Percentiles rank a stretch among this genome's conserved stretches.
Evolutionary conservation across 2,329 filamentous ascomycete species (phyloP).

Genomic region (Hirsutella minnesotensis): DNA sequence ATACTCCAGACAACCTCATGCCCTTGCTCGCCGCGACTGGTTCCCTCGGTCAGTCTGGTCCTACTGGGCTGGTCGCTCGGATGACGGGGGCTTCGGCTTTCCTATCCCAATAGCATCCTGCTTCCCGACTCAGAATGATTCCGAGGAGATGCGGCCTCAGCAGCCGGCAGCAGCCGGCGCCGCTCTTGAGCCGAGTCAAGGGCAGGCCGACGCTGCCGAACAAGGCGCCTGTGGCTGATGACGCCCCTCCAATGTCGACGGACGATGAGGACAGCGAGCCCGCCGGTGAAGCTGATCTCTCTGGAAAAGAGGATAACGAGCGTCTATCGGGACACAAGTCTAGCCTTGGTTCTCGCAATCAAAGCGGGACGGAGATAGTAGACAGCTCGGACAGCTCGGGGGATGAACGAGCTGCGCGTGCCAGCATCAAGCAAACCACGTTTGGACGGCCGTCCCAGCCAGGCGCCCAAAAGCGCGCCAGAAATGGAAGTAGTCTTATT

Average conservation of each 20-base stretch:
- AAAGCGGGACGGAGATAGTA: constrained; percentile 2
- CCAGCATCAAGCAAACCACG: constrained; percentile 20
- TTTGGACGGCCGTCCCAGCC: constrained; percentile 12
- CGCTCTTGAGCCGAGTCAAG: constrained; percentile 8
- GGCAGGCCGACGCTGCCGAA: constrained; percentile 4
- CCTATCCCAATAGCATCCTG: neutral
- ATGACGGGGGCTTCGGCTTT: neutral
- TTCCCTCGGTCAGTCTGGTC: too few relatives aligned
- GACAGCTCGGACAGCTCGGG: constrained; percentile 12
- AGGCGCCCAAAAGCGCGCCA: constrained; percentile 1
- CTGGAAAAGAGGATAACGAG: neutral
- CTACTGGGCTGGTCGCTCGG: too few relatives aligned
- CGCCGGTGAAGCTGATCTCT: neutral
- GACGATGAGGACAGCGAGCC: constrained; percentile 12
- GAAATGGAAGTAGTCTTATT: constrained; percentile 2
- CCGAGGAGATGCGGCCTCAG: constrained; percentile 12
- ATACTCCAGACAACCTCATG: too few relatives aligned
- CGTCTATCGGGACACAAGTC: neutral
- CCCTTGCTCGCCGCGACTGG: too few relatives aligned
- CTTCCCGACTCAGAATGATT: neutral
- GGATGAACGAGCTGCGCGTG: constrained; percentile 13
- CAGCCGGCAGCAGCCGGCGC: constrained; percentile 3
- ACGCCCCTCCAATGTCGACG: constrained; percentile 15
- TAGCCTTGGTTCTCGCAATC: neutral
- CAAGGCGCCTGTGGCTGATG: constrained; percentile 7